Conservation (phyloP, 345 rosid genomes). For the Ricinus communis region DNA sequence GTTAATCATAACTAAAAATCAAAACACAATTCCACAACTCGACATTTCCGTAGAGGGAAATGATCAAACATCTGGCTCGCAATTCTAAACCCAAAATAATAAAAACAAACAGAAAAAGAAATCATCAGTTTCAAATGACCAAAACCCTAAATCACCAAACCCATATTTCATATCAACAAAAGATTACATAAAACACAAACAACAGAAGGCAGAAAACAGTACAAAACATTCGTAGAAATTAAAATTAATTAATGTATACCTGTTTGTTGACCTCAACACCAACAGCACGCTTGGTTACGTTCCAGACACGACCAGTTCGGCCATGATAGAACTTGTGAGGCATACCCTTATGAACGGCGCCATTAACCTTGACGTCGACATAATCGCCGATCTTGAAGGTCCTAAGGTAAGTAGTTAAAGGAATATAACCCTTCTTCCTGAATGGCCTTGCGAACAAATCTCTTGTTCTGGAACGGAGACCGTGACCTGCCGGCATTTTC, state of each 20-base stretch:
- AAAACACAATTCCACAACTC: too few species aligned
- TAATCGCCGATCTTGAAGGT: constrained; percentile 65
- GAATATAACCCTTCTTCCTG: constrained; percentile 81
- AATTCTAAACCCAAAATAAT: too few species aligned
- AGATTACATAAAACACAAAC: too few species aligned
- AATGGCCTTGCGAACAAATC: constrained; percentile 65
- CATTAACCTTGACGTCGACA: constrained; percentile 73
- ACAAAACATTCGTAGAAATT: too few species aligned
- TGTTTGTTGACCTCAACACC: constrained; percentile 80
- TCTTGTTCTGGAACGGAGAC: constrained; percentile 58
- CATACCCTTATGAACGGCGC: constrained; percentile 82
- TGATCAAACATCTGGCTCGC: too few species aligned
- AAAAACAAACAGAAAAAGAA: too few species aligned
- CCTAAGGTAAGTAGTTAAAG: constrained; percentile 61
- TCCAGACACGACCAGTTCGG: constrained; percentile 80
- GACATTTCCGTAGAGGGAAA: too few species aligned
- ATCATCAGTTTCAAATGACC: too few species aligned
- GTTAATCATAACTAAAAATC: too few species aligned
- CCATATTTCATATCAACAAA: too few species aligned
- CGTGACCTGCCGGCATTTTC: constrained; percentile 75
- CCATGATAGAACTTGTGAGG: constrained; percentile 86
- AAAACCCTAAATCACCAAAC: too few species aligned
- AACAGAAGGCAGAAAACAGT: too few species aligned
- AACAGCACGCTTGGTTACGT: constrained; percentile 75
- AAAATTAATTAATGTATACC: constrained; percentile 32